Evolutionary conservation across 352 stramenopile genomes (phyloP).

Genomic region (Phytophthora crassamura): DNA sequence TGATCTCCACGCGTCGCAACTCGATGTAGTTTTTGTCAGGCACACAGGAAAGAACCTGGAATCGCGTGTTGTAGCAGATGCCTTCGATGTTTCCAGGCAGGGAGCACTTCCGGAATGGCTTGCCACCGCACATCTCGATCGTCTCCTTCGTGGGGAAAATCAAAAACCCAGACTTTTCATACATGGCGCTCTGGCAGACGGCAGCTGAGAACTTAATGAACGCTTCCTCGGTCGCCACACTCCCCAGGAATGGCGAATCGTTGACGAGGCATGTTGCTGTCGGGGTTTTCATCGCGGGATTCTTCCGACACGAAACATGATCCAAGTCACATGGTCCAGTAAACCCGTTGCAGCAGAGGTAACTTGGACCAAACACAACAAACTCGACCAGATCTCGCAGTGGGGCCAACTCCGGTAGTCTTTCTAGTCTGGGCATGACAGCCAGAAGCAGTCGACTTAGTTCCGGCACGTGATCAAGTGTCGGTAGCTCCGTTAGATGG

Average conservation of each 20-base stretch:
- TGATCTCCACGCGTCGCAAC: conserved; percentile 33
- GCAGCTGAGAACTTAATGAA: conserved; percentile 14
- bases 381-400: conserved; percentile 24
- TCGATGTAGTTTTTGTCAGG: conserved; percentile 23
- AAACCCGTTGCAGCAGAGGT: conserved; percentile 30
- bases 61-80: conserved; percentile 26
- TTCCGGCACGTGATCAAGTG: conserved; percentile 15
- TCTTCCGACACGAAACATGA: conserved; percentile 14
- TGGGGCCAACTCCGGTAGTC: conserved; percentile 21
- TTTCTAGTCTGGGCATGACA: conserved; percentile 19
- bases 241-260: conserved; percentile 12
- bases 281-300: not conserved
- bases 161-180: conserved; percentile 3
- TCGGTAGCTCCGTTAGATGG: conserved; percentile 15
- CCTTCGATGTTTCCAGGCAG: conserved; percentile 6
- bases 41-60: conserved; percentile 39
- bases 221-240: not conserved
- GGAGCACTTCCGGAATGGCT: conserved; percentile 32
- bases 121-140: conserved; percentile 30
- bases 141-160: conserved; percentile 7
- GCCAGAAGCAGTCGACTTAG: conserved; percentile 18
- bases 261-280: conserved; percentile 18
- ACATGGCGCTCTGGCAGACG: conserved; percentile 8
- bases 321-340: conserved; percentile 11
- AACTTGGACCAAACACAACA: conserved; percentile 15